phyloP scores from a whole-genome alignment of 768 basidiomycete genomes.

The Ramaria sp. region DNA sequence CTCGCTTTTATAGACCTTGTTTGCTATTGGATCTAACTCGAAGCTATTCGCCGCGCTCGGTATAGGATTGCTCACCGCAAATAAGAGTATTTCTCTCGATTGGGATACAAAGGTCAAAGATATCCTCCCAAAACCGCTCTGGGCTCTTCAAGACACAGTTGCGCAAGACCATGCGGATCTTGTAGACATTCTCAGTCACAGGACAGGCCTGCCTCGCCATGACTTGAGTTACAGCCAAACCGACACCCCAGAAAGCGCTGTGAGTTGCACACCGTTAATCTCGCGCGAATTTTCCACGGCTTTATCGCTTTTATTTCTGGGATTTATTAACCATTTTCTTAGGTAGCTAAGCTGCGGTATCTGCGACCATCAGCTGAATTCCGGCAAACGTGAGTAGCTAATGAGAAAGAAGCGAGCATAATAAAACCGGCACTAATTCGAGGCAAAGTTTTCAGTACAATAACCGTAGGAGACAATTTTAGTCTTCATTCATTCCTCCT shows the following conservation, averaged over 20 bases:
- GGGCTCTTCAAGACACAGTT: slow-evolving; percentile 31
- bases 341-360: not conserved
- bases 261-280: slow-evolving; percentile 7
- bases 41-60: slow-evolving; percentile 30
- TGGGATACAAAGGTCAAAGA: slow-evolving; percentile 28
- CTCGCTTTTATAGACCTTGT: slow-evolving; percentile 23
- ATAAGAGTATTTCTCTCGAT: slow-evolving; percentile 10
- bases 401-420: not conserved
- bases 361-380: slow-evolving; percentile 4
- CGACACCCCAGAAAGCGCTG: slow-evolving; percentile 18
- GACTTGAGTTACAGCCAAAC: slow-evolving; percentile 21
- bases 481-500: not conserved
- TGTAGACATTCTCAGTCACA: slow-evolving; percentile 29
- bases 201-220: slow-evolving; percentile 29
- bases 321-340: not conserved
- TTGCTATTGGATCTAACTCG: slow-evolving; percentile 26
- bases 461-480: not conserved
- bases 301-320: too few relatives aligned
- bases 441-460: not conserved
- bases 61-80: slow-evolving; percentile 31
- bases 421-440: not conserved
- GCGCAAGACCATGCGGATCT: slow-evolving; percentile 26
- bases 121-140: slow-evolving; percentile 28
- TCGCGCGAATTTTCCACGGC: too few relatives aligned
- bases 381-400: not conserved